Percentiles rank a stretch among this genome's conserved stretches.
phyloP scores from a whole-genome alignment of 805 yeast genomes.

The Brettanomyces custersianus region DNA sequence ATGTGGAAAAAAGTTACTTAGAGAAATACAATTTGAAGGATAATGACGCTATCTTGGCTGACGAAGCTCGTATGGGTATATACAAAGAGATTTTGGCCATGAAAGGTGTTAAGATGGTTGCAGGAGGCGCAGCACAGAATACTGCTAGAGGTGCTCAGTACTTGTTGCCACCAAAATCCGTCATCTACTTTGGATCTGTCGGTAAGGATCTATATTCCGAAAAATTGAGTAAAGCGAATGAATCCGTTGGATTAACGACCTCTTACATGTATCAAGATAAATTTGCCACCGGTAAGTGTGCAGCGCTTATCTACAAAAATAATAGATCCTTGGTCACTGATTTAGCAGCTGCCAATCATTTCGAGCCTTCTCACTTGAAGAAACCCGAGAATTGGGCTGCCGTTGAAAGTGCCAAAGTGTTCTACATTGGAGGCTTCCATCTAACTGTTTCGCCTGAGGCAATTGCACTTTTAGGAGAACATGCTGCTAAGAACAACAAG shows the following conservation, averaged over 20 bases:
- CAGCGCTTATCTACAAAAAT: constrained; percentile 77
- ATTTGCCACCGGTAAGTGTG: constrained; percentile 93
- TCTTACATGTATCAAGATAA: constrained; percentile 73
- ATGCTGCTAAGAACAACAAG: constrained; percentile 44
- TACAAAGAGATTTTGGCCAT: constrained; percentile 65
- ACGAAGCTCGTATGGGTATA: constrained; percentile 78
- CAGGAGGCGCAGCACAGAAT: constrained; percentile 99
- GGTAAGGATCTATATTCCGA: constrained; percentile 88
- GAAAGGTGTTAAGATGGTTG: constrained; percentile 61
- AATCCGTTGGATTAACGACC: constrained; percentile 79
- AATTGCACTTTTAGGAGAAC: constrained; percentile 79
- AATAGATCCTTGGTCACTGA: constrained; percentile 94
- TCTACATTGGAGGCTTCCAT: constrained; percentile 98
- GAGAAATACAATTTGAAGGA: constrained; percentile 77
- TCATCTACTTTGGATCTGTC: constrained; percentile 91
- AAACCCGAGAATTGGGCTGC: constrained; percentile 82
- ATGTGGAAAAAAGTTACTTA: constrained; percentile 58
- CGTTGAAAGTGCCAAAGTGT: constrained; percentile 73
- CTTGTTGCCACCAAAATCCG: constrained; percentile 70
- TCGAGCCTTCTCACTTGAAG: constrained; percentile 80
- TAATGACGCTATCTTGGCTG: constrained; percentile 85
- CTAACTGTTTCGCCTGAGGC: constrained; percentile 97
- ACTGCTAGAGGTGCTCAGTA: constrained; percentile 98
- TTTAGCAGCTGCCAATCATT: constrained; percentile 96
- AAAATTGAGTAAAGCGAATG: constrained; percentile 73